Conservation (phyloP, 352 stramenopile species). For the Plasmopara muralis region DNA sequence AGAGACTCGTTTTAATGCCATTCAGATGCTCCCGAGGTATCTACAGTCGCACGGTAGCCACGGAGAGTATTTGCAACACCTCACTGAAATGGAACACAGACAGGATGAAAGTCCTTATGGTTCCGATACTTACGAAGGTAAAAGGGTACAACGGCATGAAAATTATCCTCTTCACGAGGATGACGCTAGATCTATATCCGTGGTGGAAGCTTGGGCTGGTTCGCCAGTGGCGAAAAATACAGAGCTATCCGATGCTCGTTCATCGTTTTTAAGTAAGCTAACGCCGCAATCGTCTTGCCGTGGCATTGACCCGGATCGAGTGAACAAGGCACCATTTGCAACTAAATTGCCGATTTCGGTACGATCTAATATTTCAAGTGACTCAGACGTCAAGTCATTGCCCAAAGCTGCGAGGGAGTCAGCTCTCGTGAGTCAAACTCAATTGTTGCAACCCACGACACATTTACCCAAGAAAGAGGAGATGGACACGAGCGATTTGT, state of each 20-base stretch:
- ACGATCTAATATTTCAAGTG: not conserved
- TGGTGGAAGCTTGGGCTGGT: constrained; percentile 19
- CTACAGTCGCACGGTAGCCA: constrained; percentile 22
- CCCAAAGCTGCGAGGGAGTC: not conserved
- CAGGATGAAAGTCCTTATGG: not conserved
- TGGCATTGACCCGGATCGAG: not conserved
- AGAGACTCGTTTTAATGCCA: constrained; percentile 45
- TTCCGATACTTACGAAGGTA: not conserved
- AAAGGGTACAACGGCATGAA: constrained; percentile 10
- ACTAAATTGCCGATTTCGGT: not conserved
- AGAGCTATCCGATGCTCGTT: not conserved
- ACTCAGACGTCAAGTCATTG: not conserved
- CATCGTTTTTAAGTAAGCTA: not conserved
- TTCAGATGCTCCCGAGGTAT: constrained; percentile 50
- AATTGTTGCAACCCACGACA: not conserved
- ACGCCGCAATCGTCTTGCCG: not conserved
- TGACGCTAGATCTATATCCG: not conserved
- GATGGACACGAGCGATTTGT: not conserved
- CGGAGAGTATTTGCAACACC: constrained; percentile 3
- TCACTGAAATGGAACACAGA: constrained; percentile 1
- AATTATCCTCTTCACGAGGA: not conserved
- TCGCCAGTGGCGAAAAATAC: constrained; percentile 11
- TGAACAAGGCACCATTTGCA: not conserved
- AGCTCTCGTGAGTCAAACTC: not conserved
- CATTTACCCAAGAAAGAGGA: not conserved